Conservation (phyloP, 2,329 filamentous ascomycete species). For the Trichophyton rubrum region DNA sequence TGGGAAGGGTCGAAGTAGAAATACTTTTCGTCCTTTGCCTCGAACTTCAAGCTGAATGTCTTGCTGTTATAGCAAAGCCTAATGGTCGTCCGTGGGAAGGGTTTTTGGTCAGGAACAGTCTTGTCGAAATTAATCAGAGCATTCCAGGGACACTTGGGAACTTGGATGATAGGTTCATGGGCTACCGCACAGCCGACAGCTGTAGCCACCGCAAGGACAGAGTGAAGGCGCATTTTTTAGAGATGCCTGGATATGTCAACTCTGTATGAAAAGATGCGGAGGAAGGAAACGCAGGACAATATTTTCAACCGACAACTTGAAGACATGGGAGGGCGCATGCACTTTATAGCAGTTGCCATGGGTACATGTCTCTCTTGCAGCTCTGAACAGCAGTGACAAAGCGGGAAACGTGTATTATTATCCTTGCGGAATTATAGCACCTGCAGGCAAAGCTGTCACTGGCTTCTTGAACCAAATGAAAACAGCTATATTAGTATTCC, state of each 20-base stretch:
- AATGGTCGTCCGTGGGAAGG: constrained; percentile 36
- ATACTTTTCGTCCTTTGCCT: constrained; percentile 35
- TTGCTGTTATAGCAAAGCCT: constrained; percentile 37
- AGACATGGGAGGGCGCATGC: neutral
- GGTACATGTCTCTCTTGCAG: neutral
- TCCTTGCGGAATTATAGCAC: neutral
- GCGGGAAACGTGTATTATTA: neutral
- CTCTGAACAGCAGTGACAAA: neutral
- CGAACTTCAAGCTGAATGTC: constrained; percentile 34
- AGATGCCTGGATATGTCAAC: neutral
- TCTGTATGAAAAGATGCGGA: neutral
- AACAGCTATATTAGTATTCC: neutral
- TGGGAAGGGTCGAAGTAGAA: constrained; percentile 34
- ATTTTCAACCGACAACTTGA: neutral
- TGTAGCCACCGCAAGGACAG: constrained; percentile 7
- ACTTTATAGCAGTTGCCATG: neutral
- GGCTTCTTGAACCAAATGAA: neutral
- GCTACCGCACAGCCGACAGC: neutral
- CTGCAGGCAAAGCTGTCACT: neutral
- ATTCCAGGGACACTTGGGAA: constrained; percentile 9
- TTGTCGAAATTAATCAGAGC: constrained; percentile 18
- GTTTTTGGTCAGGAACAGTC: constrained; percentile 31
- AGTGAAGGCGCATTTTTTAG: constrained; percentile 9
- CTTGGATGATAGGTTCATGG: constrained; percentile 5
- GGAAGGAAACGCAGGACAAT: neutral